These are phyloP conservation scores for Phytophthora rubi DNA, from an alignment of 352 stramenopile genomes.

Conservation along the genomic window DNA sequence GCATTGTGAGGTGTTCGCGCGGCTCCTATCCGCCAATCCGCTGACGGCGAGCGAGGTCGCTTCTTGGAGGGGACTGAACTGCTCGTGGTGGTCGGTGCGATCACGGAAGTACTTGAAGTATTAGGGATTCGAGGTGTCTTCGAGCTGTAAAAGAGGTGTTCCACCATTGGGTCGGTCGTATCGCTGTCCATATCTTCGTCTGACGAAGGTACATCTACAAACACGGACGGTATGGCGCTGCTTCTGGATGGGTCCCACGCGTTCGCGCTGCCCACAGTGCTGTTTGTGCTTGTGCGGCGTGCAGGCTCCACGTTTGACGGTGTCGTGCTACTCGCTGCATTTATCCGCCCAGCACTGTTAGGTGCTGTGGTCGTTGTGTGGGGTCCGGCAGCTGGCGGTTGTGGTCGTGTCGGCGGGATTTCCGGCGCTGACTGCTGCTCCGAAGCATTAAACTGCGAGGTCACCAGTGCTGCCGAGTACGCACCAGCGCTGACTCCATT, in stretches of 20 bases:
- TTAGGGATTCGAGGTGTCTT: slow-evolving; percentile 51
- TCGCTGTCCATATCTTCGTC: slow-evolving; percentile 70
- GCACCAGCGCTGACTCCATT: slow-evolving; percentile 43
- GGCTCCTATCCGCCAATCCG: slow-evolving; percentile 5
- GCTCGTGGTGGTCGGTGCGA: background rate
- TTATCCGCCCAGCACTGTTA: background rate
- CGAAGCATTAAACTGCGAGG: slow-evolving; percentile 44
- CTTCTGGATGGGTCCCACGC: slow-evolving; percentile 6
- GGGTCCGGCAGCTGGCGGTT: slow-evolving; percentile 4
- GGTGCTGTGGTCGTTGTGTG: slow-evolving; percentile 1
- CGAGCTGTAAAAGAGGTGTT: slow-evolving; percentile 82
- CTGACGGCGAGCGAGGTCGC: slow-evolving; percentile 34
- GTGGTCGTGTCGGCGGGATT: slow-evolving; percentile 4
- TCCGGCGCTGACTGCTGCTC: slow-evolving; percentile 11
- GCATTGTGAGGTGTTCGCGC: slow-evolving; percentile 5
- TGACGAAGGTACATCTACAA: slow-evolving; percentile 66
- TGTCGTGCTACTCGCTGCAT: slow-evolving; percentile 3
- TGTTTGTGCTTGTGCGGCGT: slow-evolving; percentile 10
- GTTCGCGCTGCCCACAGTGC: background rate
- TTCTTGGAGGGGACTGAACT: slow-evolving; percentile 33
- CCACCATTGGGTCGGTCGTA: slow-evolving; percentile 71
- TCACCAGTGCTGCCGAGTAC: slow-evolving; percentile 69
- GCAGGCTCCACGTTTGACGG: slow-evolving; percentile 5
- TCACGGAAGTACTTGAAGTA: background rate
- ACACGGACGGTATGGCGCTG: slow-evolving; percentile 41